phyloP scores from a whole-genome alignment of 140 eudicot genomes.

The Ambrosia hybrid region DNA sequence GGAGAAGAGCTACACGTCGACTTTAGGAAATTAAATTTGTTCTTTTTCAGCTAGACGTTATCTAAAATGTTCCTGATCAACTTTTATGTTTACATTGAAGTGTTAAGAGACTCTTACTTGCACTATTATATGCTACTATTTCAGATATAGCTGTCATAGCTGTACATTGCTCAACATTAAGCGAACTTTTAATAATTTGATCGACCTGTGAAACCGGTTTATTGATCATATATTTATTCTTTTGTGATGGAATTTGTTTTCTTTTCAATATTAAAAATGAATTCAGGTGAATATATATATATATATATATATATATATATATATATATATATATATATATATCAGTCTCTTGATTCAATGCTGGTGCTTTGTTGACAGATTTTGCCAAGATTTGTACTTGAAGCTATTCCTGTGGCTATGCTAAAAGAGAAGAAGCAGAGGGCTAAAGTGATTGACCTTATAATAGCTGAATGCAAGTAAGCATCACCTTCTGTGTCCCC shows the following conservation, averaged over 20 bases:
- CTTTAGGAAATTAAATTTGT: background rate
- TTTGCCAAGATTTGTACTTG: constrained; percentile 90
- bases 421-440: constrained; percentile 77
- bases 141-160: background rate
- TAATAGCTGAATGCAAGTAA: constrained; percentile 86
- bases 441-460: constrained; percentile 64
- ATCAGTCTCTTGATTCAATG: constrained; percentile 15
- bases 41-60: background rate
- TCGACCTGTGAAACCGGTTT: background rate
- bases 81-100: background rate
- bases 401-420: constrained; percentile 68
- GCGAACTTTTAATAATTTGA: background rate
- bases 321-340: too few species aligned
- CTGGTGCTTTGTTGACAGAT: constrained; percentile 38
- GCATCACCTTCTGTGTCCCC: constrained; percentile 17
- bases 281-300: background rate
- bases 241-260: constrained; percentile 8
- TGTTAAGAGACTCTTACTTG: background rate
- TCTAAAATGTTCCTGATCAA: too few species aligned
- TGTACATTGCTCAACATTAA: background rate
- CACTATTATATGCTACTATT: background rate
- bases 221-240: background rate
- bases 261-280: background rate
- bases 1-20: constrained; percentile 8
- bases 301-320: too few species aligned